phyloP scores from a whole-genome alignment of 2,329 filamentous ascomycete species.

The Pseudogymnoascus sp. region DNA sequence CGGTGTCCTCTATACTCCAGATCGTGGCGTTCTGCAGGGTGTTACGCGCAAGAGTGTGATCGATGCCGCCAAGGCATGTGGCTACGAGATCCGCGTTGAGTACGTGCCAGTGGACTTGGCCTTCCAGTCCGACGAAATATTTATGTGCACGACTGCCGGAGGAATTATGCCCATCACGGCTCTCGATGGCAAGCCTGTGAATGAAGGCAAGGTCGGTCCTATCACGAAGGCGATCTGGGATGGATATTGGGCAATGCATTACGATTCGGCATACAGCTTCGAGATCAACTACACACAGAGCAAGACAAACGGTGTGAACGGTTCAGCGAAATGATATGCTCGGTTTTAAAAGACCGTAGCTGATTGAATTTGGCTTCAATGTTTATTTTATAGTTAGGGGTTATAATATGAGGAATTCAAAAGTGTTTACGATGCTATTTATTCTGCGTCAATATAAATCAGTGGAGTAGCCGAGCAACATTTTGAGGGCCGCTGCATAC shows the following conservation, averaged over 20 bases:
- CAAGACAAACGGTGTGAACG: slow-evolving; percentile 33
- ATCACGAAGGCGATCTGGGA: slow-evolving; percentile 43
- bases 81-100: slow-evolving; percentile 32
- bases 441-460: background rate
- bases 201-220: slow-evolving; percentile 35
- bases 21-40: slow-evolving; percentile 40
- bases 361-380: background rate
- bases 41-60: slow-evolving; percentile 42
- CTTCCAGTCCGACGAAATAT: slow-evolving; percentile 40
- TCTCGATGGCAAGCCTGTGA: slow-evolving; percentile 36
- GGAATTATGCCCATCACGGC: slow-evolving; percentile 44
- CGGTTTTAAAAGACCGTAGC: background rate
- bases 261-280: slow-evolving; percentile 31
- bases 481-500: background rate
- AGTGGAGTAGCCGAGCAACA: background rate
- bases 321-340: slow-evolving; percentile 16
- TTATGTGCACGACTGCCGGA: slow-evolving; percentile 46
- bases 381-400: background rate
- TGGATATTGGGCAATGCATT: slow-evolving; percentile 42
- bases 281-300: slow-evolving; percentile 23
- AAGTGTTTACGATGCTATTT: slow-evolving; percentile 14
- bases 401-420: slow-evolving; percentile 5
- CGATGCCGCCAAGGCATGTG: slow-evolving; percentile 31
- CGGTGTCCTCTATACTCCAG: slow-evolving; percentile 37
- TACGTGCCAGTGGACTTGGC: slow-evolving; percentile 34